phyloP scores from a whole-genome alignment of 148 eudicot species.

The Selenicereus undatus region DNA sequence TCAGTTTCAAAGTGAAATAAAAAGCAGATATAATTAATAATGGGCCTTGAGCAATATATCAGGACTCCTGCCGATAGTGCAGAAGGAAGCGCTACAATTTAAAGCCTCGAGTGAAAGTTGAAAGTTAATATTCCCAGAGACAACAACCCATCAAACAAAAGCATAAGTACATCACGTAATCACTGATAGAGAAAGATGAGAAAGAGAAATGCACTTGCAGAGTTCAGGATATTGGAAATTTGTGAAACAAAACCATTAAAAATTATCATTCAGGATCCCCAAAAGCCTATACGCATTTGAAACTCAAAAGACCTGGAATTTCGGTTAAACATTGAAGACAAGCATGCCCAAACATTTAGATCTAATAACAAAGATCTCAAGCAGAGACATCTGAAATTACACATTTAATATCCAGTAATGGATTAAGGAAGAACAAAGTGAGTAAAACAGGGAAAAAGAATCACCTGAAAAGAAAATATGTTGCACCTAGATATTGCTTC shows the following conservation, averaged over 20 bases:
- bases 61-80: no score
- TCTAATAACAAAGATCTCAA: background rate
- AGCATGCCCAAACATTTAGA: background rate
- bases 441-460: background rate
- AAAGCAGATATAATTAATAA: no score
- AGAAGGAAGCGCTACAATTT: no score
- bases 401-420: background rate
- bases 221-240: background rate
- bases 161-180: no score
- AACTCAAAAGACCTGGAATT: background rate
- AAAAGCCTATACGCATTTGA: background rate
- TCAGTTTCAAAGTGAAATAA: no score
- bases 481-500: conserved; percentile 93
- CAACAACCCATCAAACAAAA: no score
- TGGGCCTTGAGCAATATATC: no score
- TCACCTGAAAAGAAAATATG: conserved; percentile 84
- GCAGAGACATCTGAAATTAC: background rate
- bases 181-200: background rate
- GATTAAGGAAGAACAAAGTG: background rate
- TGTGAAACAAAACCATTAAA: background rate
- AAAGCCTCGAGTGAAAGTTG: no score
- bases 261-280: background rate
- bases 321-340: background rate
- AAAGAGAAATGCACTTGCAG: background rate
- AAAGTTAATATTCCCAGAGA: no score